Evolutionary conservation across 805 yeast genomes (phyloP), one percentile per base, ranked within the genome.

Genomic region (Yarrowia alimentaria): DNA sequence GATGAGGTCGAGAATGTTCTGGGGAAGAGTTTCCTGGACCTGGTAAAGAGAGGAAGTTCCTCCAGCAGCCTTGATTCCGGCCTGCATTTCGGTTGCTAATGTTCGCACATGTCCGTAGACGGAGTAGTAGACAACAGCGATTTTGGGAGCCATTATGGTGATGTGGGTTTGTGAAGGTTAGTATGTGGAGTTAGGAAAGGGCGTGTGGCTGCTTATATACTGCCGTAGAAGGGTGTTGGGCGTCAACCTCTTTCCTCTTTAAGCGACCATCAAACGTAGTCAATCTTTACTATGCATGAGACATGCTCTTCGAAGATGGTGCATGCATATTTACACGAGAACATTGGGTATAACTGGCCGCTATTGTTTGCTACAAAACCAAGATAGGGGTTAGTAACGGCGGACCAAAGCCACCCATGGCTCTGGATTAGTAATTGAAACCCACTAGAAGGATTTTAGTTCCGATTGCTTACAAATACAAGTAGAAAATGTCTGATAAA

Each of bases 61-160:
- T 55, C 91, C 94, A 12, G 84, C 79, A 6, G 76, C 71, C 64
- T 78, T 80, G 37, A 85, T 74, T 57, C 94, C 94, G 48, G 69
- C 70, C 68, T 83, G 76, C 61, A 79, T 79, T 32, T 83, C 70
- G 65, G 81, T 78, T 24, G 95, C 93, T 60, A 85, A 61, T 32
- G 72, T 68, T 57, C 80, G 79, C 58, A 83, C 69, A 69, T 89
- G 96, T 56, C 89, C 90, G 72, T 85, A 87, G 57, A 82, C 65
- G 24, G 95, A 81, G 76, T 87, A 88, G 65, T 81, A 79, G 66
- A 88, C 75, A 57, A 88, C 81, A 38, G 88, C 90, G 53, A 81
- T 73, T 68, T 80, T 82, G 47, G 74, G 72, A 17, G 57, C 45
- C 51, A 47, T 47, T 47, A 11, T 21, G 17, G n/a, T 9, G 20